Evolutionary conservation across 495 filamentous ascomycete genomes (phyloP).

Genomic region (Xylaria castorea): DNA sequence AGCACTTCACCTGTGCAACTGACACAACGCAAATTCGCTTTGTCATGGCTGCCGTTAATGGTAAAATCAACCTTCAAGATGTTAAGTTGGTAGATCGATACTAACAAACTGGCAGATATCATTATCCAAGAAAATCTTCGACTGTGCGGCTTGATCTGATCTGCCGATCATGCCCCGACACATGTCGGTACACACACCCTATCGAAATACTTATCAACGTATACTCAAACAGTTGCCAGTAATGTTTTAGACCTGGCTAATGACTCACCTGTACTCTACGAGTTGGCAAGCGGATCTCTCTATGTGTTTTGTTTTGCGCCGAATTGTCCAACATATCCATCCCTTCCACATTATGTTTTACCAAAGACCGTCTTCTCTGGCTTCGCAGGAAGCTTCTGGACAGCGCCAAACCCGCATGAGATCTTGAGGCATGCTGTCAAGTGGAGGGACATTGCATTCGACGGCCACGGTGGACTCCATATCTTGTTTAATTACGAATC

Average conservation of each 20-base stretch:
- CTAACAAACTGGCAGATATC: constrained; percentile 70
- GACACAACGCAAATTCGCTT: constrained; percentile 99
- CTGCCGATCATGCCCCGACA: constrained; percentile 23
- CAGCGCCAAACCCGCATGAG: constrained; percentile 34
- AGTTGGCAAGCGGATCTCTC: constrained; percentile 41
- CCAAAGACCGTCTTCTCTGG: constrained; percentile 31
- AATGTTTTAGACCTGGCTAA: constrained; percentile 43
- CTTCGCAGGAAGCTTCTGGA: constrained; percentile 35
- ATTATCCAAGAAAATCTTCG: constrained; percentile 99
- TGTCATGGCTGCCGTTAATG: constrained; percentile 99
- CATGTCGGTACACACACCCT: constrained; percentile 20
- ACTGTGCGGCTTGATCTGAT: constrained; percentile 95
- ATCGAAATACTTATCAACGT: constrained; percentile 35
- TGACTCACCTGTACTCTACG: constrained; percentile 43
- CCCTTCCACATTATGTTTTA: constrained; percentile 24
- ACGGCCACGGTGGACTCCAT: constrained; percentile 43
- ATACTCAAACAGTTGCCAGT: constrained; percentile 38
- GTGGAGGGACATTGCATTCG: constrained; percentile 39
- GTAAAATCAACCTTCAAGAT: constrained; percentile 58
- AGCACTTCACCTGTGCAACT: constrained; percentile 88
- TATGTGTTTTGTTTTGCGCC: constrained; percentile 43
- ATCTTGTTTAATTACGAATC: constrained; percentile 48
- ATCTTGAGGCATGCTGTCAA: constrained; percentile 33
- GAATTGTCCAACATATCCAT: constrained; percentile 33
- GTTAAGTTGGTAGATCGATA: neutral